Evolutionary conservation across 768 basidiomycete species (phyloP).

Genomic region (Hygrocybe punicea): DNA sequence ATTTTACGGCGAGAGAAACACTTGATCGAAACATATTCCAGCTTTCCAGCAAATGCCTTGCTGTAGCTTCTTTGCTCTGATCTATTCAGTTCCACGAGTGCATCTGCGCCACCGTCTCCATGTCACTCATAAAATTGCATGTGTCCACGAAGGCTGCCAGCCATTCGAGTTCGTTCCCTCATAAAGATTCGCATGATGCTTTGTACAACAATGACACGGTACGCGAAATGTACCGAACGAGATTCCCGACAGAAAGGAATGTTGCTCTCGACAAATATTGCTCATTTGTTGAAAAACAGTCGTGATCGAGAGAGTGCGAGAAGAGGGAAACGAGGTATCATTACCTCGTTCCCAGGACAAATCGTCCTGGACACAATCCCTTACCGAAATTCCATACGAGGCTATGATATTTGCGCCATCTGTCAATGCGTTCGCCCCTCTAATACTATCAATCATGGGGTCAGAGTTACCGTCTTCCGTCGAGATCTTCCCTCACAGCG

Average conservation of each 20-base stretch:
- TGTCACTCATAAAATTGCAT: neutral
- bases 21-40: too few species aligned
- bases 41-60: too few species aligned
- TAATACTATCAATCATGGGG: conserved; percentile 28
- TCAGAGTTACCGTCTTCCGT: conserved; percentile 14
- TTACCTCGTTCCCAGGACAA: neutral
- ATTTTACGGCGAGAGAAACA: too few species aligned
- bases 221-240: neutral
- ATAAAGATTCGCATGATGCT: neutral
- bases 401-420: conserved; percentile 37
- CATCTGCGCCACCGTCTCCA: neutral
- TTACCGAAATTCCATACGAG: conserved; percentile 35
- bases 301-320: too few species aligned
- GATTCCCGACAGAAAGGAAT: too few species aligned
- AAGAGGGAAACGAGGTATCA: too few species aligned
- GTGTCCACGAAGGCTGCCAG: neutral
- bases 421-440: conserved; percentile 37
- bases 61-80: too few species aligned
- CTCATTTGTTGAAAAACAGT: too few species aligned
- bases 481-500: neutral
- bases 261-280: neutral
- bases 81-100: too few species aligned
- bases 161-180: neutral
- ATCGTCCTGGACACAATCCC: conserved; percentile 29
- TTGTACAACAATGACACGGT: neutral